A percentile compares a stretch with the other conserved stretches of the same genome.
Conservation (phyloP, 495 filamentous ascomycete genomes). For the Pyronema domesticum region DNA sequence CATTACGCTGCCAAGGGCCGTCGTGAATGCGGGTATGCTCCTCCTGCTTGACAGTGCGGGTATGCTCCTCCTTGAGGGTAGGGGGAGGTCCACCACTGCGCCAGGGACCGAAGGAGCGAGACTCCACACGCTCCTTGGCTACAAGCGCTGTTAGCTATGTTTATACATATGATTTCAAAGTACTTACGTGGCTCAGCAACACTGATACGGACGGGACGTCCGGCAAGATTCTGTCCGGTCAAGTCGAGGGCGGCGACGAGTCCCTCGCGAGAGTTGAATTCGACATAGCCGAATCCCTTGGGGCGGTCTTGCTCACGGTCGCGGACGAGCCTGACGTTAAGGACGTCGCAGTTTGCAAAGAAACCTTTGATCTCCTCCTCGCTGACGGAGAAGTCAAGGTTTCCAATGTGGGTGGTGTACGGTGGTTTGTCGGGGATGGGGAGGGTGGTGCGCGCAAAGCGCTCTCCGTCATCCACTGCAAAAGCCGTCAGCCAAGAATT, state of each 20-base stretch:
- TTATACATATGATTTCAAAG: background rate
- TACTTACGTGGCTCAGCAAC: slow-evolving; percentile 69
- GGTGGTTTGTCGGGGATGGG: slow-evolving; percentile 80
- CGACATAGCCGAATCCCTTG: slow-evolving; percentile 96
- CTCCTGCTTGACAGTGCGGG: slow-evolving; percentile 21
- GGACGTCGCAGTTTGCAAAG: slow-evolving; percentile 65
- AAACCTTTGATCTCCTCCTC: slow-evolving; percentile 63
- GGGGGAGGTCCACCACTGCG: slow-evolving; percentile 78
- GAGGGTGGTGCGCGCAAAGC: slow-evolving; percentile 50
- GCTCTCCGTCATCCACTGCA: slow-evolving; percentile 28
- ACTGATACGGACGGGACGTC: slow-evolving; percentile 71
- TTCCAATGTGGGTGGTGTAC: slow-evolving; percentile 88
- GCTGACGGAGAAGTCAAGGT: slow-evolving; percentile 85
- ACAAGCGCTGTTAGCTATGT: slow-evolving; percentile 21
- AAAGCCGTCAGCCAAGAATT: slow-evolving; percentile 7
- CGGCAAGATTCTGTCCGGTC: slow-evolving; percentile 61
- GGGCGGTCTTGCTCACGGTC: slow-evolving; percentile 79
- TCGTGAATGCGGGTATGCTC: slow-evolving; percentile 39
- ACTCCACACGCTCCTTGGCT: slow-evolving; percentile 60
- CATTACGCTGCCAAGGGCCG: slow-evolving; percentile 43
- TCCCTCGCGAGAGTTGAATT: slow-evolving; percentile 75
- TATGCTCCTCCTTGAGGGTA: slow-evolving; percentile 29
- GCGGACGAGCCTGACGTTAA: slow-evolving; percentile 85
- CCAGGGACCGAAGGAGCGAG: slow-evolving; percentile 60
- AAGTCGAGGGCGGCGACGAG: slow-evolving; percentile 78